Conservation (phyloP, 805 yeast genomes). For the Nakazawaea populi region DNA sequence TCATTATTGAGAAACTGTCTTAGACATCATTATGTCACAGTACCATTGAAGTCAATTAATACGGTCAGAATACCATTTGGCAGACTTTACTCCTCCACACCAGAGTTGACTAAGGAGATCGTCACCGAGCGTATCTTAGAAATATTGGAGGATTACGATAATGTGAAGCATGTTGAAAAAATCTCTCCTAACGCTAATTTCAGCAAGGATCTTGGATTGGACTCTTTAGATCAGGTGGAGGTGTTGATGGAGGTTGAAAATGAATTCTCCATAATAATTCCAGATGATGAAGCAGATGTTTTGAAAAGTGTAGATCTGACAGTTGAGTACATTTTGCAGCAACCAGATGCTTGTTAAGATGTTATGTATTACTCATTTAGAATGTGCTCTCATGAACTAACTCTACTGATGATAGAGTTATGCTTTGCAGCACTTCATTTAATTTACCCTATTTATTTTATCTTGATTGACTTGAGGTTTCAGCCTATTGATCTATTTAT, state of each 20-base stretch:
- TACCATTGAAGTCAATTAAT: background rate
- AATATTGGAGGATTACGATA: slow-evolving; percentile 59
- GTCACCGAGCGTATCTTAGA: slow-evolving; percentile 59
- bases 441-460: background rate
- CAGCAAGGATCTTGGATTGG: slow-evolving; percentile 61
- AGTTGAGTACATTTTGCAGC: slow-evolving; percentile 74
- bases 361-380: background rate
- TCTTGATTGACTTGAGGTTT: no score
- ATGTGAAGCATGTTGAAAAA: slow-evolving; percentile 32
- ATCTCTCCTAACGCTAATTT: slow-evolving; percentile 42
- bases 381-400: no score
- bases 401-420: background rate
- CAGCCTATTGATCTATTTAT: background rate
- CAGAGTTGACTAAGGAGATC: slow-evolving; percentile 56
- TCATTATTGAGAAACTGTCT: background rate
- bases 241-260: slow-evolving; percentile 70
- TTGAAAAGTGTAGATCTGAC: slow-evolving; percentile 93
- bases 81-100: slow-evolving; percentile 49
- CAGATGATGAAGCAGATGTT: slow-evolving; percentile 89
- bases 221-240: slow-evolving; percentile 68
- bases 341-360: slow-evolving; percentile 37
- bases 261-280: slow-evolving; percentile 73
- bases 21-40: background rate
- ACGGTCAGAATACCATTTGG: background rate
- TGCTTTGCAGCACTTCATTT: background rate